Conservation (phyloP, 2,329 filamentous ascomycete genomes). For the Aspergillus unguis region DNA sequence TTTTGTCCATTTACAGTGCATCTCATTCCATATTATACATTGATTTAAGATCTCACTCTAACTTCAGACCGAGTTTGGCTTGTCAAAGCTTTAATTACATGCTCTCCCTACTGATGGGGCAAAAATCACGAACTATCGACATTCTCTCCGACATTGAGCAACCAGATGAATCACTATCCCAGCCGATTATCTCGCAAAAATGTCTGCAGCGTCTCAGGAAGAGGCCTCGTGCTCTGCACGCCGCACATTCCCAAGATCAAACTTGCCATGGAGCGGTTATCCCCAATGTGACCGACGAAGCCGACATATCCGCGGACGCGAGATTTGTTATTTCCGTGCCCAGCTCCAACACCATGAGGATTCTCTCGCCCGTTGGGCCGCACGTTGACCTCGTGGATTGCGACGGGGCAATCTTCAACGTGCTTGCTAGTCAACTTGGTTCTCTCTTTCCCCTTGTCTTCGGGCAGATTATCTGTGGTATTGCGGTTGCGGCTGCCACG, state of each 20-base stretch:
- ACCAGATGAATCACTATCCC: background rate
- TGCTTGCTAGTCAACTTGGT: background rate
- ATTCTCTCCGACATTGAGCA: too few species aligned
- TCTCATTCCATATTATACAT: too few species aligned
- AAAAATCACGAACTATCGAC: too few species aligned
- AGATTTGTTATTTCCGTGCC: background rate
- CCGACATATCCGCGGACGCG: constrained; percentile 7
- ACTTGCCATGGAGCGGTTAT: constrained; percentile 13
- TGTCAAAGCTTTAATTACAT: too few species aligned
- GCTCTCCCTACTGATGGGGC: too few species aligned
- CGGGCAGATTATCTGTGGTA: background rate
- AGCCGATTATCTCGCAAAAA: background rate
- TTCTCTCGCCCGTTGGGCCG: background rate
- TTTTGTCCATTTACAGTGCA: too few species aligned
- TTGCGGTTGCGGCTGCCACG: background rate
- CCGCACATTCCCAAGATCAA: constrained; percentile 16
- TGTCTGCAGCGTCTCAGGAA: background rate
- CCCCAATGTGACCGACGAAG: constrained; percentile 15
- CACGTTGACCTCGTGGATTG: constrained; percentile 9
- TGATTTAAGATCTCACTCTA: too few species aligned
- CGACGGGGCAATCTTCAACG: constrained; percentile 9
- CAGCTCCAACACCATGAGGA: too few species aligned
- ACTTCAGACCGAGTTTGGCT: too few species aligned
- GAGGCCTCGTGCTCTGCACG: background rate
- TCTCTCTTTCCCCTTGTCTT: background rate